Evolutionary conservation across 139 green algal genomes (phyloP).

Genomic region (Coccomyxa sp.): DNA sequence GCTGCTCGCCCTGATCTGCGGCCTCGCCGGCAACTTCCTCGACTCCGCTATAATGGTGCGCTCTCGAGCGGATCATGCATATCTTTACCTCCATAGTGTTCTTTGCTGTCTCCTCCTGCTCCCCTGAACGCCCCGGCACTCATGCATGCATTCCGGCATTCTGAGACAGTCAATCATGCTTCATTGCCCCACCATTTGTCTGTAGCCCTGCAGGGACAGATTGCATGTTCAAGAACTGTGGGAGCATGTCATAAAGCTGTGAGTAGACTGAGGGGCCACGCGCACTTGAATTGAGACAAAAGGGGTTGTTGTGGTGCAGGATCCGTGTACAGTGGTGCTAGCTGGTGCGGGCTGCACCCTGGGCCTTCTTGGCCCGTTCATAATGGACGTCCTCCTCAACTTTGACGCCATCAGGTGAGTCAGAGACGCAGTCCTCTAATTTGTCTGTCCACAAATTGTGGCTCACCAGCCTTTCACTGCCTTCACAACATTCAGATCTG

Average conservation of each 20-base stretch:
- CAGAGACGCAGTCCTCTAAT: background rate
- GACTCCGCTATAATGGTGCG: background rate
- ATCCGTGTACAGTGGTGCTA: conserved; percentile 4
- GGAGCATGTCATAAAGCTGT: too few species aligned
- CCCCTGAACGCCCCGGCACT: too few species aligned
- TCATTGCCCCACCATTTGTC: background rate
- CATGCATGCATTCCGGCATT: too few species aligned
- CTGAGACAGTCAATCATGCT: background rate
- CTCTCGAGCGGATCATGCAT: background rate
- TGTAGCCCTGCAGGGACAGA: background rate
- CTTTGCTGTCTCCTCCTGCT: too few species aligned
- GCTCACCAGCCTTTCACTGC: background rate
- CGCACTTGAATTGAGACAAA: background rate
- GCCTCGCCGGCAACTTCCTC: conserved; percentile 17
- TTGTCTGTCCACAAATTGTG: background rate
- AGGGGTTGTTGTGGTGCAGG: conserved; percentile 5
- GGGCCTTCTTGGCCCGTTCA: conserved; percentile 16
- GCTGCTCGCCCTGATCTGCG: conserved; percentile 7
- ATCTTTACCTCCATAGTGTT: too few species aligned
- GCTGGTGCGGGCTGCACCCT: background rate
- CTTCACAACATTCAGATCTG: background rate
- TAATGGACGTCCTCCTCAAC: conserved; percentile 18
- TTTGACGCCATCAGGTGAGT: conserved; percentile 16
- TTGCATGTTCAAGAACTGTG: background rate
- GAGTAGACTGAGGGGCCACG: too few species aligned